Conservation (phyloP, 805 yeast species). For the Vanderwaltozyma yarrowii region DNA sequence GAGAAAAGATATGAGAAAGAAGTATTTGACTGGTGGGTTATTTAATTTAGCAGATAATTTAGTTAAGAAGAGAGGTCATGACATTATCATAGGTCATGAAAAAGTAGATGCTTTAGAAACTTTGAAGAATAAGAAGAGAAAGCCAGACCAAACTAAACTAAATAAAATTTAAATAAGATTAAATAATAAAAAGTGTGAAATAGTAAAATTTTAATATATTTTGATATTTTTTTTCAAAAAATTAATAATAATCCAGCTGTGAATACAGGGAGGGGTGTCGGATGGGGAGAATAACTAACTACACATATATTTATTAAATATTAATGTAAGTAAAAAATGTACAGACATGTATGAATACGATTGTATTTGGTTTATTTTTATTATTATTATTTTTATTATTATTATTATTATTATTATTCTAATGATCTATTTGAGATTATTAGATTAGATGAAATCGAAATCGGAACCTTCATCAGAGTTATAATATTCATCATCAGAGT, state of each 20-base stretch:
- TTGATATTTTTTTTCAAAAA: not conserved
- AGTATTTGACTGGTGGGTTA: constrained; percentile 72
- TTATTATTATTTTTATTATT: too few species aligned
- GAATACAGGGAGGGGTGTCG: too few species aligned
- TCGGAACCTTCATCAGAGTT: constrained; percentile 41
- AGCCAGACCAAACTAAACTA: not conserved
- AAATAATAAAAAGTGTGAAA: not conserved
- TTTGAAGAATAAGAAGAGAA: constrained; percentile 31
- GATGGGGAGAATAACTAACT: too few species aligned
- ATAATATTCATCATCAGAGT: constrained; percentile 76
- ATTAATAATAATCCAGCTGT: too few species aligned
- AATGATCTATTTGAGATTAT: not conserved
- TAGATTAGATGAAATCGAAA: constrained; percentile 28
- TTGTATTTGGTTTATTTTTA: too few species aligned
- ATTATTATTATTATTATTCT: not conserved
- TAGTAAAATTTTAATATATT: not conserved
- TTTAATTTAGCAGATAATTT: constrained; percentile 70
- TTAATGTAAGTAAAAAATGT: too few species aligned
- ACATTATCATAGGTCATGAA: constrained; percentile 58
- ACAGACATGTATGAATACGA: too few species aligned
- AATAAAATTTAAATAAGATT: not conserved
- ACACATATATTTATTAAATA: too few species aligned
- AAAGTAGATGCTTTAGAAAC: constrained; percentile 59
- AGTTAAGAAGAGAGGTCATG: constrained; percentile 56
- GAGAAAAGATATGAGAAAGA: constrained; percentile 54